Conservation (phyloP, 331 rosid genomes). For the Malus hybrid region DNA sequence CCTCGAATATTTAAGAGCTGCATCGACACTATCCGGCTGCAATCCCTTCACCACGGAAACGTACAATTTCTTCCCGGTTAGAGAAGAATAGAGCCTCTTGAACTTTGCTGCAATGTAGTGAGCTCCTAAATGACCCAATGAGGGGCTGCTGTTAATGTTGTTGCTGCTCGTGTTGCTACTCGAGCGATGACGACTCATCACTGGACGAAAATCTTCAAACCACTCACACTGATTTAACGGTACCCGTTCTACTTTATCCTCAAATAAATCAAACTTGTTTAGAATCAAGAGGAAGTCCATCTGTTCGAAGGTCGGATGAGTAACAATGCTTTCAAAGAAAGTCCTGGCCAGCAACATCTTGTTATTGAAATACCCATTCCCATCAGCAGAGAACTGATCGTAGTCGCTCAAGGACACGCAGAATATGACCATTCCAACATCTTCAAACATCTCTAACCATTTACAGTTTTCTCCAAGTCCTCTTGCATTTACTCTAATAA, state of each 20-base stretch:
- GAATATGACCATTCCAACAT: slow-evolving; percentile 79
- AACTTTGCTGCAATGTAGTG: slow-evolving; percentile 80
- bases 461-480: slow-evolving; percentile 88
- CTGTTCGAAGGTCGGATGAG: slow-evolving; percentile 83
- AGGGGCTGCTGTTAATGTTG: slow-evolving; percentile 50
- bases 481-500: slow-evolving; percentile 74
- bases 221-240: slow-evolving; percentile 72
- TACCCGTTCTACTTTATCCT: slow-evolving; percentile 66
- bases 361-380: slow-evolving; percentile 55
- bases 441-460: slow-evolving; percentile 99
- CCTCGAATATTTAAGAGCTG: slow-evolving; percentile 69
- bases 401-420: slow-evolving; percentile 87
- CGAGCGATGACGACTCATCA: slow-evolving; percentile 49
- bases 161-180: slow-evolving; percentile 48
- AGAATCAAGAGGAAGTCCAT: slow-evolving; percentile 84
- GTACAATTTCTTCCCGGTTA: slow-evolving; percentile 70
- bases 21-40: slow-evolving; percentile 78
- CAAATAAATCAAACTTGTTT: slow-evolving; percentile 75
- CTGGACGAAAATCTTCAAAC: slow-evolving; percentile 83
- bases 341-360: slow-evolving; percentile 72
- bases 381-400: slow-evolving; percentile 63
- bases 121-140: slow-evolving; percentile 64
- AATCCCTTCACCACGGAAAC: slow-evolving; percentile 75
- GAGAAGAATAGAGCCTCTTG: slow-evolving; percentile 73
- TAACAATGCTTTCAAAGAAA: slow-evolving; percentile 73